Conservation (phyloP, 2,329 filamentous ascomycete species). For the Coniochaeta sp. region DNA sequence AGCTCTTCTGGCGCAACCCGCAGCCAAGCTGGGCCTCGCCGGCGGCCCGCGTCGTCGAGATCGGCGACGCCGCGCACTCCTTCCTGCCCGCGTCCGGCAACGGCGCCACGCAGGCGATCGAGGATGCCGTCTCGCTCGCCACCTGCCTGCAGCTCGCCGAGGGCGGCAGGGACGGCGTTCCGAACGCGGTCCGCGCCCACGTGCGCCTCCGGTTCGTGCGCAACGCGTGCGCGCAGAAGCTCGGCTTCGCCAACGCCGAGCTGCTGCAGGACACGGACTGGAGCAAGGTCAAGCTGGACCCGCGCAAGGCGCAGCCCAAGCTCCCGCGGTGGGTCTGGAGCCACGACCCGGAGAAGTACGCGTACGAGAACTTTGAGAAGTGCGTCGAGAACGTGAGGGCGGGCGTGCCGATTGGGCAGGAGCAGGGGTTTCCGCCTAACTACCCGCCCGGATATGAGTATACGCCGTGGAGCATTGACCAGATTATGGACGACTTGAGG, state of each 20-base stretch:
- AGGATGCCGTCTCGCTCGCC: conserved; percentile 30
- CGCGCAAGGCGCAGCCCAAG: conserved; percentile 25
- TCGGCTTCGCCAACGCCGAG: conserved; percentile 28
- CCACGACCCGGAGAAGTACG: conserved; percentile 28
- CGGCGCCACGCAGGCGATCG: conserved; percentile 33
- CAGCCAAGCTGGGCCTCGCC: conserved; percentile 28
- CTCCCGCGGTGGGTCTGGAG: conserved; percentile 28
- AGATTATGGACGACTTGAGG: conserved; percentile 14
- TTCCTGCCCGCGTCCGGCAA: conserved; percentile 32
- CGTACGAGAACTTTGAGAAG: conserved; percentile 25
- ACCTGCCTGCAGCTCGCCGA: conserved; percentile 27
- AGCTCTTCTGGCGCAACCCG: conserved; percentile 32
- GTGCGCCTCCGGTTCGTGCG: conserved; percentile 27
- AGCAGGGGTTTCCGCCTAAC: conserved; percentile 12
- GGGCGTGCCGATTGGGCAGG: conserved; percentile 20
- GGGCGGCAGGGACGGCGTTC: conserved; percentile 16
- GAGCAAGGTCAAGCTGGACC: conserved; percentile 25
- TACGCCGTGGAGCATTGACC: conserved; percentile 16
- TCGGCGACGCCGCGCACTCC: conserved; percentile 32
- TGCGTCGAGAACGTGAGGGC: conserved; percentile 22
- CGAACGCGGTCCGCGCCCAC: conserved; percentile 21
- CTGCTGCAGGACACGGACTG: conserved; percentile 28
- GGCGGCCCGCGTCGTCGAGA: conserved; percentile 24
- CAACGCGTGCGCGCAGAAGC: conserved; percentile 30
- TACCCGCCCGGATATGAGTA: conserved; percentile 23